Percentiles rank a stretch among this genome's conserved stretches.
Evolutionary conservation across 2,329 filamentous ascomycete genomes (phyloP).

Genomic region (Colletotrichum filicis): DNA sequence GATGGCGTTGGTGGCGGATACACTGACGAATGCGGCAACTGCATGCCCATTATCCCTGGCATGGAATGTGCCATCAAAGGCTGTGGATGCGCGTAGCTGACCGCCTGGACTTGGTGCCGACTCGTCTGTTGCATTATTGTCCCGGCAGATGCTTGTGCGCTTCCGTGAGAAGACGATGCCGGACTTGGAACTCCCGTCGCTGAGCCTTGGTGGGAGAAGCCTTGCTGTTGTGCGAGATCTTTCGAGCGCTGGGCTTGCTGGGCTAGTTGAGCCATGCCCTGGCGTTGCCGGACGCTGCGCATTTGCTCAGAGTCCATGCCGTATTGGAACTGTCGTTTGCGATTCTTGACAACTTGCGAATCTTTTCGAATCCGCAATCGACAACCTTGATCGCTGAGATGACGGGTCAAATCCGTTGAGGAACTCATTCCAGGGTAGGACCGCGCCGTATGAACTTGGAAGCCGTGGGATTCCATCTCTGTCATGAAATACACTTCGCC

Average conservation of each 20-base stretch:
- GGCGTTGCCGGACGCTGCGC: not conserved
- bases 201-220: not conserved
- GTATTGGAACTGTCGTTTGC: constrained; percentile 46
- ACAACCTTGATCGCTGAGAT: constrained; percentile 89
- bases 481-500: constrained; percentile 41
- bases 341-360: constrained; percentile 67
- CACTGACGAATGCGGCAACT: not conserved
- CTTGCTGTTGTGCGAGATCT: not conserved
- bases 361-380: constrained; percentile 86
- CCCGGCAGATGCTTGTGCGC: not conserved
- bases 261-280: not conserved
- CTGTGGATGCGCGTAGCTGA: not conserved
- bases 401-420: constrained; percentile 82
- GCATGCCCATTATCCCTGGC: not conserved
- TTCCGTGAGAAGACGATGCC: not conserved
- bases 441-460: constrained; percentile 74
- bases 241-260: not conserved
- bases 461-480: constrained; percentile 69
- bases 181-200: not conserved
- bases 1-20: constrained; percentile 1
- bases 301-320: not conserved
- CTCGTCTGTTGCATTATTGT: not conserved
- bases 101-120: not conserved
- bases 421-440: constrained; percentile 83
- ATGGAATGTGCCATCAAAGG: not conserved